Evolutionary conservation across 2,329 filamentous ascomycete genomes (phyloP), one percentile per base, ranked within the genome.

Genomic region (Fusarium falciforme): DNA sequence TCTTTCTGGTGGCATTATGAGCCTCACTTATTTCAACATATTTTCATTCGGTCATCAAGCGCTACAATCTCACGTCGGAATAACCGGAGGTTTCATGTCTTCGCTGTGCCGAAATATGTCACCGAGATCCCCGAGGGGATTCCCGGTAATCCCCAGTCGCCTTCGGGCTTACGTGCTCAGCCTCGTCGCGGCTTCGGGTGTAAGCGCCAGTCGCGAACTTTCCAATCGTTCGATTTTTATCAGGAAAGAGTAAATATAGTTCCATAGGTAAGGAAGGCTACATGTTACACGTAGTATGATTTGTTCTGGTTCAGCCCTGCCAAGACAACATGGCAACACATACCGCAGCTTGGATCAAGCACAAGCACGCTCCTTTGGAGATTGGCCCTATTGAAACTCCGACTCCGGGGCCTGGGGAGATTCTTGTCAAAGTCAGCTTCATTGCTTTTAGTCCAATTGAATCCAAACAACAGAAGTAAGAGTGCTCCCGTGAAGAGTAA

Each of bases 91-190:
- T 55, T 42, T 55, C 36, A 14, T 6, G 14, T 5, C n/a, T 22
- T 4, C 10, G 11, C 12, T 1, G 16, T 27, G 1, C 11, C 12
- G n/a, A 25, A 29, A n/a, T 17, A 63, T 54, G 20, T 29, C 29
- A 60, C 54, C 17, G 5, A 16, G 22, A 9, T 73, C 33, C 59
- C 71, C 71, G 71, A 71, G 17, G 59, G 5, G 47, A 20, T 64
- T 55, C 67, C 71, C 71, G 71, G n/a, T 11, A 20, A 20, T 61
- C 17, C 69, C 49, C 69, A 14, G 2, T 9, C 5, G 14, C 11
- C 12, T 10, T 31, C 52, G 29, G 52, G 55, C 55, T 59, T 59
- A 59, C 55, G 20, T 59, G 36, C 55, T 40, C 55, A 59, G 55
- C 55, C 55, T 58, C 54, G 9, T 40, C 33, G 55, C 55, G 55